phyloP scores from a whole-genome alignment of 2,329 filamentous ascomycete genomes.

The Lecanoromycetidae sp. region DNA sequence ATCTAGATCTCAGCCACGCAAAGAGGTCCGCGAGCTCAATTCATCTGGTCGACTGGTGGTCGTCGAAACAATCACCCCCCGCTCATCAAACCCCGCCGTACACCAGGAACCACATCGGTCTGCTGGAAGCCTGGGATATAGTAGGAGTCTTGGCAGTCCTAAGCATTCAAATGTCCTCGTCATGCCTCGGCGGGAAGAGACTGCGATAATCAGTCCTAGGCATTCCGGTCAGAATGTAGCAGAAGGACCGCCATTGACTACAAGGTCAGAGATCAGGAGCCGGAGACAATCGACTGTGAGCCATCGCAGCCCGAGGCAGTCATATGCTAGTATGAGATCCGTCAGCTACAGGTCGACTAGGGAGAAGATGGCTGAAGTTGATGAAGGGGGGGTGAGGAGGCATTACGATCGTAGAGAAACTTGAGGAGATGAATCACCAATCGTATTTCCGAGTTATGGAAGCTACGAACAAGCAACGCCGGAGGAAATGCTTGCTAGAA shows the following conservation, averaged over 20 bases:
- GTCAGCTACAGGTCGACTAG: background rate
- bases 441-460: too few species aligned
- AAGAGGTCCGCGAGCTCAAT: background rate
- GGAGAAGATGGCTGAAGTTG: constrained; percentile 13
- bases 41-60: background rate
- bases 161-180: too few species aligned
- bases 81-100: background rate
- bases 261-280: background rate
- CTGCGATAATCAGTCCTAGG: background rate
- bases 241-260: background rate
- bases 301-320: background rate
- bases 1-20: too few species aligned
- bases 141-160: too few species aligned
- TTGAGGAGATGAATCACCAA: background rate
- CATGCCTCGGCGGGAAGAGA: background rate
- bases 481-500: too few species aligned
- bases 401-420: background rate
- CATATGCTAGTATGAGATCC: background rate
- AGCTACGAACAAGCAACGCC: too few species aligned
- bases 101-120: background rate
- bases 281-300: constrained; percentile 2
- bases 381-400: constrained; percentile 7
- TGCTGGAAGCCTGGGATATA: background rate
- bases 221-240: background rate
- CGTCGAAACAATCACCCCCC: background rate